Base-by-base conservation (phyloP, 2,329 filamentous ascomycete genomes). In the Aspergillus sp. region DNA sequence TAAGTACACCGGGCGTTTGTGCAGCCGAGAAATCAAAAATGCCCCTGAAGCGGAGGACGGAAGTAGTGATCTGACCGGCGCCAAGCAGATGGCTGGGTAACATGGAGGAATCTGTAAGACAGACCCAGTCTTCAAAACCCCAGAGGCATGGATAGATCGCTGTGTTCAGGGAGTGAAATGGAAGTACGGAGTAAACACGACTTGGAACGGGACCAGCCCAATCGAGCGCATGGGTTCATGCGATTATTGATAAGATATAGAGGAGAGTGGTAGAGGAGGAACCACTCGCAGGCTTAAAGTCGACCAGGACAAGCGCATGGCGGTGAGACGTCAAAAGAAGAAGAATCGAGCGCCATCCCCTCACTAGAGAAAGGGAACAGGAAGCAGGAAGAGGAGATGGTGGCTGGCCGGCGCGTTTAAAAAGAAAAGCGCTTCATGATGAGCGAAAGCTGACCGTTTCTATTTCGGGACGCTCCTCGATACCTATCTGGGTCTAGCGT, bases 391-490 rank as follows among this genome's bases (percentile, higher is more conserved):
- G 50, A 52, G 50, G 50, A 56, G 51, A 61, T 46, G 57, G 55
- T 56, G 59, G 59, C 58, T 60, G 59, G 56, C 52, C 54, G 54
- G 56, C 59, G 59, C 58, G 57, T 62, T 57, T 29, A 29, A 29
- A 59, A 58, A 55, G 50, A 50, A 44, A 54, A 52, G 46, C 53
- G 52, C 47, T 51, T 54, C 55, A 56, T 50, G 56, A 54, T 47
- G 56, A 53, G 42, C 47, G 52, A 45, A 47, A 59, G 59, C 62
- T 64, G 62, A 61, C 47, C 55, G 63, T 66, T 65, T 65, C 66
- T 69, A 69, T 70, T 69, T 67, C 59, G 60, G 59, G 61, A 58
- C 45, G 55, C 57, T 55, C 57, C 59, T 56, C 56, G 58, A 55
- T 61, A 32, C 64, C 58, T 23, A 34, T 57, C 55, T 2, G 2